Base-by-base conservation (phyloP, 2,329 filamentous ascomycete genomes). In the Diaporthe caulivora region DNA sequence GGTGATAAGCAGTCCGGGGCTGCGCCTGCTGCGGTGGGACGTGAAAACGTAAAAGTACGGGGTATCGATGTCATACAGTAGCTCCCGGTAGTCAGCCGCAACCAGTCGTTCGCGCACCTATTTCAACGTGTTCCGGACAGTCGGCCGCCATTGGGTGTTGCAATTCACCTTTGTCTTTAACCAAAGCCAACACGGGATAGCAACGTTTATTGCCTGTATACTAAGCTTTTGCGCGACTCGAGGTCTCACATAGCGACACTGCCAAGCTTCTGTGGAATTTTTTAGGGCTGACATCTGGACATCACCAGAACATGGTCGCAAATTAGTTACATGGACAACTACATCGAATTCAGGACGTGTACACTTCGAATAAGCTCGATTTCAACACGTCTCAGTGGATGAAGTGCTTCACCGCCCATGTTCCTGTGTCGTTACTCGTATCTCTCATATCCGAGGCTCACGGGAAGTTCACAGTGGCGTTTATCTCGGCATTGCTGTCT, bases 61-160 rank as follows among this genome's bases (percentile, higher is more conserved):
- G 62, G 47, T 40, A 53, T 53, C 62, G 62, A 67, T 67, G 62
- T 67, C 62, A 53, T 65, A n/a, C 44, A 53, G 15, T 67, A 53
- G 62, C 62, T 67, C 47, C 62, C 62, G 47, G n/a, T 53, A n/a
- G 62, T 67, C 62, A 65, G 62, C 62, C 62, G 62, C 47, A 47
- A 40, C 47, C 62, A 67, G 62, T 67, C 47, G 49, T 34, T 40
- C 31, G n/a, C 47, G 47, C 62, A 53, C 49, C 40, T 21, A 26
- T 7, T 65, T 51, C n/a, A 67, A 67, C 62, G 44, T 65, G 62
- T 37, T 65, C 42, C 29, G 51, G 29, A 37, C 29, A 65, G 44
- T 53, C 47, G 47, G 4, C 31, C 62, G 47, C 62, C n/a, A 67
- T 67, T 67, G 62, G 62, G 40, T 31, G 13, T 67, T 10, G 11